Base-by-base conservation (phyloP, 106 monocot genomes). In the Apostasia ramifera region DNA sequence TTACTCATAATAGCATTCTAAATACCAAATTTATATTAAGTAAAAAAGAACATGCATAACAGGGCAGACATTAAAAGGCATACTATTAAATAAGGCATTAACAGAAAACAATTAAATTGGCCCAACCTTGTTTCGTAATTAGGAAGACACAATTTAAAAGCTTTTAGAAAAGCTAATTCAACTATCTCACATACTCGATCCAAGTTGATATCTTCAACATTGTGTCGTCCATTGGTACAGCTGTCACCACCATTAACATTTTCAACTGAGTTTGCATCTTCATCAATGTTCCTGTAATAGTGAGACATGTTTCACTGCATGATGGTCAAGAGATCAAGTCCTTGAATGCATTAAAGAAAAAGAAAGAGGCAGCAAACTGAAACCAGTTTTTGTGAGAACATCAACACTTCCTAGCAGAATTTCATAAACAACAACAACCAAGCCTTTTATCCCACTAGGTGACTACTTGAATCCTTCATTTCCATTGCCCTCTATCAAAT, bases 221-320 rank as follows among this genome's bases (percentile, higher is more conserved):
- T 66, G 55, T 76, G 68, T 57, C 73, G 13, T 80, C 81, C 73
- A 26, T 45, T 62, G 72, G 48, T 54, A 76, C 59, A 15, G 65
- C 58, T 73, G 61, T 15, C 52, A 66, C 61, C 74, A 49, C 3
- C 47, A 47, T 68, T 63, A 73, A 80, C 75, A 63, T 76, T 77
- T 45, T 60, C 76, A 52, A 66, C 56, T 73, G 76, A 78, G 62
- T 76, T 77, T 38, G 55, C 66, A 78, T 85, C 92, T 65, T 79
- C 82, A 56, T 92, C 89, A 73, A 87, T 83, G 65, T 86, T 81
- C 77, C 97, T 97, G 73, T 68, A 69, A 74, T 59, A 38, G 63
- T 11, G 40, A 39, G 59, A 71, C 53, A 48, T 40, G n/a, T 41
- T 63, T 63, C 42, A 63, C 43, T 44, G 44, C 13, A 44, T 44